phyloP scores from a whole-genome alignment of 306 rosid species.

The Corylus avellana region DNA sequence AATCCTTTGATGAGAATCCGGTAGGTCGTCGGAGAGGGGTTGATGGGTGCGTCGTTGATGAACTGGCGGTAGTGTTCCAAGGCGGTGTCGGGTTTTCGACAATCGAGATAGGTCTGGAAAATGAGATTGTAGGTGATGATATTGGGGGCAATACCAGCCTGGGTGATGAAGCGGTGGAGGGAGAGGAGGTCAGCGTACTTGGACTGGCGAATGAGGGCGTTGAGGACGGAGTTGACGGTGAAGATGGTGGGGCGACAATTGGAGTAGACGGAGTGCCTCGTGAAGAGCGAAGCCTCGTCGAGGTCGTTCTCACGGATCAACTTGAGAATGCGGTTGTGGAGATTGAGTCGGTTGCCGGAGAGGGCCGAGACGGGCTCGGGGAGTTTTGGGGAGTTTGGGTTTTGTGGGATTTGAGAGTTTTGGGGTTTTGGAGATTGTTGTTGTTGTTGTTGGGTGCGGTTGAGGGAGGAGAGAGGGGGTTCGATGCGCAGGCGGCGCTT shows the following conservation, averaged over 20 bases:
- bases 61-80: slow-evolving; percentile 88
- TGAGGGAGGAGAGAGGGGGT: slow-evolving; percentile 85
- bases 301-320: slow-evolving; percentile 82
- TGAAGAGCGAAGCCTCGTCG: slow-evolving; percentile 88
- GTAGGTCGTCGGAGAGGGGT: slow-evolving; percentile 80
- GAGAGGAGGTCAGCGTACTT: slow-evolving; percentile 83
- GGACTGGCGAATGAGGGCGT: slow-evolving; percentile 80
- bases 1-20: slow-evolving; percentile 72
- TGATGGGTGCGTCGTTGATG: slow-evolving; percentile 81
- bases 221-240: slow-evolving; percentile 82
- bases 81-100: slow-evolving; percentile 86
- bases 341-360: slow-evolving; percentile 77
- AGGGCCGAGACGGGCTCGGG: slow-evolving; percentile 80
- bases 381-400: slow-evolving; percentile 83
- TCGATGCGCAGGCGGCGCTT: slow-evolving; percentile 97
- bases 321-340: slow-evolving; percentile 74
- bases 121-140: slow-evolving; percentile 79
- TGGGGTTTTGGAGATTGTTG: slow-evolving; percentile 36
- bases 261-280: slow-evolving; percentile 93
- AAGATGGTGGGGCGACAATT: slow-evolving; percentile 91
- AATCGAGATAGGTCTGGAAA: slow-evolving; percentile 88
- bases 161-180: slow-evolving; percentile 89
- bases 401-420: slow-evolving; percentile 44
- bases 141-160: slow-evolving; percentile 90
- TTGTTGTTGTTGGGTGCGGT: slow-evolving; percentile 50